Evolutionary conservation across 768 basidiomycete species (phyloP).

Genomic region (Amanita muscaria): DNA sequence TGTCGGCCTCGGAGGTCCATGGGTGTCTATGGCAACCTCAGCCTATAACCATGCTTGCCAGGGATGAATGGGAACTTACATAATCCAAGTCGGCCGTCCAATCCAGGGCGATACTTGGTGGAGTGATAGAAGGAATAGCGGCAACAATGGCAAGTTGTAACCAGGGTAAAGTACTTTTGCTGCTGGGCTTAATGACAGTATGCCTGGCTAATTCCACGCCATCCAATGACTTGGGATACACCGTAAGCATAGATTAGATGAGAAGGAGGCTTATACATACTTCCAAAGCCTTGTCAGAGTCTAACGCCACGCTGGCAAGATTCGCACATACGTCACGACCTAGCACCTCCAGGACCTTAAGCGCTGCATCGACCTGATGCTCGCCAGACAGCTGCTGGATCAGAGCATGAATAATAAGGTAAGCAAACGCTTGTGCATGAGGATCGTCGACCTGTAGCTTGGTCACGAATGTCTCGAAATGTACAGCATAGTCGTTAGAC

Average conservation of each 20-base stretch:
- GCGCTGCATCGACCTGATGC: conserved; percentile 47
- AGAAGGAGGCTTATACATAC: conserved; percentile 16
- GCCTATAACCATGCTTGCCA: conserved; percentile 5
- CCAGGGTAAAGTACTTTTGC: conserved; percentile 42
- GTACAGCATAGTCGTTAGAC: conserved; percentile 34
- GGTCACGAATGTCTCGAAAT: conserved; percentile 40
- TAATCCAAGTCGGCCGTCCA: conserved; percentile 38
- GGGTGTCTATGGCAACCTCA: conserved; percentile 5
- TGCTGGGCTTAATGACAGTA: conserved; percentile 52
- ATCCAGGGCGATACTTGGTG: conserved; percentile 28
- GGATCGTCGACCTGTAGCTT: conserved; percentile 42
- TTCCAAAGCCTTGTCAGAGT: conserved; percentile 22
- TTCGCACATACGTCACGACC: conserved; percentile 35
- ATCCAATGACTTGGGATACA: conserved; percentile 32
- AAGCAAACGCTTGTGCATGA: conserved; percentile 48
- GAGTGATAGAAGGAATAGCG: conserved; percentile 38
- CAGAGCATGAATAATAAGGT: conserved; percentile 56
- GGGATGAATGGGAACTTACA: conserved; percentile 21
- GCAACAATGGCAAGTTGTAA: conserved; percentile 52
- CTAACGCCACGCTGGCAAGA: conserved; percentile 30
- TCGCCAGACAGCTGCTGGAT: conserved; percentile 47
- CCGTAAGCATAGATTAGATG: neutral
- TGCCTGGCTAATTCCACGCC: conserved; percentile 37
- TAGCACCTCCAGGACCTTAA: conserved; percentile 38
- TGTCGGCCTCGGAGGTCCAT: conserved; percentile 20